Percentiles rank a stretch among this genome's conserved stretches.
phyloP scores from a whole-genome alignment of 805 yeast genomes.

The Ogataea siamensis region DNA sequence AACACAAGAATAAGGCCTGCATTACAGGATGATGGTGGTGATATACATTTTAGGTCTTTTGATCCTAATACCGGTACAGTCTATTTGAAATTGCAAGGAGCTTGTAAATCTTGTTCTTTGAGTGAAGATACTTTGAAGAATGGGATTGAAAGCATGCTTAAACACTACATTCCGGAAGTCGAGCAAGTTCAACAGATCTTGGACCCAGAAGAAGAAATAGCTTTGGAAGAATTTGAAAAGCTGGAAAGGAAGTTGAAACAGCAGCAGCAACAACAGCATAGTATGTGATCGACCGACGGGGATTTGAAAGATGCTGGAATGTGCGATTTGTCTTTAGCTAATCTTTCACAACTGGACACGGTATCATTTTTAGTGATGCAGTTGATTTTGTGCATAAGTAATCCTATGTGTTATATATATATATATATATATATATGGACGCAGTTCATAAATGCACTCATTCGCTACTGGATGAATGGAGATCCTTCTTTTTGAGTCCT shows the following conservation, averaged over 20 bases:
- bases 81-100: slow-evolving; percentile 59
- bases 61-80: slow-evolving; percentile 57
- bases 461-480: no score
- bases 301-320: not conserved
- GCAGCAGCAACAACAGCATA: slow-evolving; percentile 18
- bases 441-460: not conserved
- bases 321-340: slow-evolving; percentile 2
- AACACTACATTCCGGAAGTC: slow-evolving; percentile 68
- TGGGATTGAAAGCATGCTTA: slow-evolving; percentile 71
- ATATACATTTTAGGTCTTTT: slow-evolving; percentile 62
- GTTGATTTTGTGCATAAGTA: no score
- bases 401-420: no score
- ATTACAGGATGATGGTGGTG: slow-evolving; percentile 75
- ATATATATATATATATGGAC: not conserved
- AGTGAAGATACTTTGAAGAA: slow-evolving; percentile 63
- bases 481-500: slow-evolving; percentile 14
- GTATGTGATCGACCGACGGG: not conserved
- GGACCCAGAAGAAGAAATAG: slow-evolving; percentile 50
- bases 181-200: slow-evolving; percentile 45
- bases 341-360: no score
- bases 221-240: slow-evolving; percentile 80
- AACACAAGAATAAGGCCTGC: slow-evolving; percentile 73
- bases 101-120: slow-evolving; percentile 70
- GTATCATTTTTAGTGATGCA: no score
- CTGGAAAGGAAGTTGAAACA: slow-evolving; percentile 58